Evolutionary conservation across 139 green algal genomes (phyloP).

Genomic region (Chlorella sp.): DNA sequence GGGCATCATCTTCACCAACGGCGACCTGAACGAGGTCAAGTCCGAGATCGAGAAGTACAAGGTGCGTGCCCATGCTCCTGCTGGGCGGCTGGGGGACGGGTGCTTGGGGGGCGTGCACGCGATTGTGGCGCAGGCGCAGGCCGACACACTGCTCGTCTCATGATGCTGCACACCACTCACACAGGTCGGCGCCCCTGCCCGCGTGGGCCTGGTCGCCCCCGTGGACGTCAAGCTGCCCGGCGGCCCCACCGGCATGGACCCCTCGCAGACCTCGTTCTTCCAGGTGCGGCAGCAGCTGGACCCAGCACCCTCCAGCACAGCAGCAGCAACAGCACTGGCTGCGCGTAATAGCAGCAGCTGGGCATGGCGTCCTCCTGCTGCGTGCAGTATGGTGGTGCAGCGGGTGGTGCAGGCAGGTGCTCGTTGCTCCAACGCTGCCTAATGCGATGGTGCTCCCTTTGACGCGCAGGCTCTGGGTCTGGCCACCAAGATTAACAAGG

Average conservation of each 20-base stretch:
- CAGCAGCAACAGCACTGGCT: too few relatives aligned
- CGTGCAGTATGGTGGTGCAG: too few relatives aligned
- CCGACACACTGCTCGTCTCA: too few relatives aligned
- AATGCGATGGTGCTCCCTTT: neutral
- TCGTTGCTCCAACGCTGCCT: neutral
- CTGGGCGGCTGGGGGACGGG: too few relatives aligned
- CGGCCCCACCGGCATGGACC: constrained; percentile 95
- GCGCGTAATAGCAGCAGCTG: too few relatives aligned
- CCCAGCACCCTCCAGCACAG: too few relatives aligned
- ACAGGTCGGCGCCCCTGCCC: constrained; percentile 88
- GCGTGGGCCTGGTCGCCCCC: constrained; percentile 85
- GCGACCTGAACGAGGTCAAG: constrained; percentile 32
- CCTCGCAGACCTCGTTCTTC: constrained; percentile 99
- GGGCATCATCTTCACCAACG: constrained; percentile 95
- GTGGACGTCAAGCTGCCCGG: constrained; percentile 83
- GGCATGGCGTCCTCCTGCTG: too few relatives aligned
- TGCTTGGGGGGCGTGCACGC: too few relatives aligned
- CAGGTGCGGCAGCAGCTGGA: too few relatives aligned
- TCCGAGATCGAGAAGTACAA: constrained; percentile 81
- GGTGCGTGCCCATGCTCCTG: too few relatives aligned
- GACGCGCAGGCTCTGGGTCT: constrained; percentile 87
- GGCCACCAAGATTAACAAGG: constrained; percentile 99
- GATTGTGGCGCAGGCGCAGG: too few relatives aligned
- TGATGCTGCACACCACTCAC: too few relatives aligned
- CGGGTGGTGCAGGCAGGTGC: neutral